A percentile compares a stretch with the other conserved stretches of the same genome.
phyloP scores from a whole-genome alignment of 345 rosid genomes.

The Pugionium dolabratum region DNA sequence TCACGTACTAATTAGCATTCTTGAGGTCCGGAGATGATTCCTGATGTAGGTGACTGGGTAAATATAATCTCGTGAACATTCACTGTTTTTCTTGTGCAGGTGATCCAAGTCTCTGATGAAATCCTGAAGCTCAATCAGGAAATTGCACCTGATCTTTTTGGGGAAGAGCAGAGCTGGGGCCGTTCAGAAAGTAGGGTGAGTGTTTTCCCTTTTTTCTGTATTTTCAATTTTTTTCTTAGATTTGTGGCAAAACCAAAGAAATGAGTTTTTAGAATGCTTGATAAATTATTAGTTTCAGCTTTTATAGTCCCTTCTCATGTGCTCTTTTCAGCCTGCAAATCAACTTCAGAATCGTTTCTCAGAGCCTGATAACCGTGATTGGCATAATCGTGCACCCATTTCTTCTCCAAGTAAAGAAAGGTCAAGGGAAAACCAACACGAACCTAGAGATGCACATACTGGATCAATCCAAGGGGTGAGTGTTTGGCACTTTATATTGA shows the following conservation, averaged over 20 bases:
- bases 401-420: constrained; percentile 67
- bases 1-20: not conserved
- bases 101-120: constrained; percentile 54
- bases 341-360: constrained; percentile 50
- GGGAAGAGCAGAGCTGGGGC: constrained; percentile 63
- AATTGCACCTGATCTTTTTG: constrained; percentile 61
- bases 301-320: constrained; percentile 9
- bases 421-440: constrained; percentile 56
- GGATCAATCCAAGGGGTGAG: constrained; percentile 58
- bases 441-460: constrained; percentile 46
- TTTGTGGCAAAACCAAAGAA: not conserved
- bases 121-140: constrained; percentile 65
- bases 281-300: not conserved
- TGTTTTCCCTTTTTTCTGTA: constrained; percentile 13
- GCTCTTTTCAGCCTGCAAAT: constrained; percentile 30
- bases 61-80: not conserved
- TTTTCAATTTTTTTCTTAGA: not conserved
- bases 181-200: constrained; percentile 62
- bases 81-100: constrained; percentile 37
- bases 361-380: constrained; percentile 77
- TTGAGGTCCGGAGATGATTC: not conserved
- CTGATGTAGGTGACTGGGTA: too few species aligned
- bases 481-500: not conserved
- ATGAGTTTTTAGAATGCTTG: not conserved
- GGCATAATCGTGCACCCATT: constrained; percentile 66